Evolutionary conservation across 1,284 basidiomycete genomes (phyloP), one percentile per base, ranked within the genome.

Genomic region (Malassezia obtusa): DNA sequence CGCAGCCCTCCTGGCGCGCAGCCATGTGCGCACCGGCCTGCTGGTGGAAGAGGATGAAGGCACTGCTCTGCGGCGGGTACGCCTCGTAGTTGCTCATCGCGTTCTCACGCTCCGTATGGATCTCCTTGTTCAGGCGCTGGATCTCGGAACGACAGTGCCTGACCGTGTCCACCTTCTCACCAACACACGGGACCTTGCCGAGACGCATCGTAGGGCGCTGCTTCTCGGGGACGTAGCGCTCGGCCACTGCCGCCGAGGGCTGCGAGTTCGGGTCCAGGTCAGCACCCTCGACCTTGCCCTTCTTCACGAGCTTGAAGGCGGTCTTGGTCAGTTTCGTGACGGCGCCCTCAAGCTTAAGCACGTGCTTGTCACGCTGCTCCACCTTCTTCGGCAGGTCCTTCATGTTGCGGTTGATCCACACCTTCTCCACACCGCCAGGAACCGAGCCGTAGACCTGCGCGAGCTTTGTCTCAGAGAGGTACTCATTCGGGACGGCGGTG

Each of bases 1-100:
- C 67, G 54, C 67, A 63, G 19, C 61, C 60, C 33, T 59, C 52
- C 4, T 56, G 32, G 45, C 62, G 58, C 26, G 50, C 53, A 26
- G 65, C 67, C 48, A 64, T 56, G 58, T 68, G 60, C 7, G 68
- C 64, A 37, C 87, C 87, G 61, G 94, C 86, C 77, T 96, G 92
- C 63, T 83, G 81, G 75, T 91, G 84, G 80, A 96, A 98, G 26
- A 88, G 84, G 57, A 98, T 80, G 75, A 98, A 98, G 15, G 71
- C 76, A n/a, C 71, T 70, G 58, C 67, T 70, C 59, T 78, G 69
- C 1, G 85, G 84, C 3, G 77, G 77, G 69, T 79, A 81, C 58
- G 79, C 77, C 33, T 75, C 75, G 35, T 81, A 74, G 52, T 78
- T 75, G 33, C 77, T 71, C 19, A 77, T 75, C 47, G 89, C 83